These are phyloP conservation scores for Plasmodium reichenowi DNA, from an alignment of 169 alveolate genomes.

Conservation along the genomic window DNA sequence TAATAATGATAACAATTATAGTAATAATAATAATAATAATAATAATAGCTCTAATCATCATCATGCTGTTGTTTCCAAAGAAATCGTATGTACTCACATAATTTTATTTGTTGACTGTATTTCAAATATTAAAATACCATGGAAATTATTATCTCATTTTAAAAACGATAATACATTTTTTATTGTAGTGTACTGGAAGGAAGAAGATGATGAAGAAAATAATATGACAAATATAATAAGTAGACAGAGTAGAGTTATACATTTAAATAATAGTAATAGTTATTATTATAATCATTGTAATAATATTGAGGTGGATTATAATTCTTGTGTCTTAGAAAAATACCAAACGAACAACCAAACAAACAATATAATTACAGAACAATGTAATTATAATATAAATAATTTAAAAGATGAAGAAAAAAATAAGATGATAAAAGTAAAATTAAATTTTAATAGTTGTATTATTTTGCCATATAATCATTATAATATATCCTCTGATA, in stretches of 20 bases:
- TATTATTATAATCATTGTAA: no score
- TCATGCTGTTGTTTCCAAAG: background rate
- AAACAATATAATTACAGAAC: background rate
- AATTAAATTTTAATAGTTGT: conserved; percentile 29
- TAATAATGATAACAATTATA: no score
- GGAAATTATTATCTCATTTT: conserved; percentile 4
- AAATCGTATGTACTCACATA: conserved; percentile 49
- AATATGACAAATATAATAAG: conserved; percentile 28
- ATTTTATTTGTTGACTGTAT: conserved; percentile 35
- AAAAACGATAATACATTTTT: background rate
- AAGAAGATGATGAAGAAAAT: conserved; percentile 9
- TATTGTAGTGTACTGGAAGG: conserved; percentile 32
- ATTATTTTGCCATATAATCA: conserved; percentile 57
- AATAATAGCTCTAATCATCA: background rate
- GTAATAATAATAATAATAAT: background rate
- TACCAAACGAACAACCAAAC: background rate
- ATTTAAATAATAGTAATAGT: conserved; percentile 2
- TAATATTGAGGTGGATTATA: conserved; percentile 13
- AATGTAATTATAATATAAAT: no score
- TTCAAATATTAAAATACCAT: conserved; percentile 17
- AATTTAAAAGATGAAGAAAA: conserved; percentile 1
- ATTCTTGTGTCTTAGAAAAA: background rate
- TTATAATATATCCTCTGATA: conserved; percentile 2
- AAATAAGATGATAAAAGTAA: conserved; percentile 13
- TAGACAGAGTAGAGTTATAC: conserved; percentile 37